These are phyloP conservation scores for Berberis vulgaris DNA, from an alignment of 164 flowering plant species.

Conservation along the genomic window DNA sequence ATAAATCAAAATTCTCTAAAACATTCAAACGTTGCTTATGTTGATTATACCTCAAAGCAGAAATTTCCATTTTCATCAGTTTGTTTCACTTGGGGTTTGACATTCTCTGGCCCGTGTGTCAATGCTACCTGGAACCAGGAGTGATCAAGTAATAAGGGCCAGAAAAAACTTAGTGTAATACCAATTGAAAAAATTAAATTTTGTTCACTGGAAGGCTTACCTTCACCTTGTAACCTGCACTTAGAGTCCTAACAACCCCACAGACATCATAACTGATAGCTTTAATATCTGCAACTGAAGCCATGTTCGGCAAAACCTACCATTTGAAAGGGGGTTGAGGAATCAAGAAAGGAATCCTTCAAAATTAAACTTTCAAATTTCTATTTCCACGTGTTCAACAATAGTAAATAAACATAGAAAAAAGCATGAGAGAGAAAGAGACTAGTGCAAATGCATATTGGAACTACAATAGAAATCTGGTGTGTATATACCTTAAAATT, in stretches of 20 bases:
- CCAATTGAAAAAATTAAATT: neutral
- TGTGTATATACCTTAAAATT: slow-evolving; percentile 58
- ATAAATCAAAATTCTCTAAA: neutral
- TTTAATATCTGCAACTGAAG: slow-evolving; percentile 69
- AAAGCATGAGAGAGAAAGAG: neutral
- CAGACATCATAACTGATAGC: slow-evolving; percentile 80
- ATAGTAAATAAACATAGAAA: too few species aligned
- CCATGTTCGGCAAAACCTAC: slow-evolving; percentile 96
- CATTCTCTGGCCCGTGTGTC: slow-evolving; percentile 91
- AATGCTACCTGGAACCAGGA: slow-evolving; percentile 58
- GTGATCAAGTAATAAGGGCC: neutral
- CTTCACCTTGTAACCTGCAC: slow-evolving; percentile 62
- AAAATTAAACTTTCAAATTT: neutral
- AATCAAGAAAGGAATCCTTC: neutral
- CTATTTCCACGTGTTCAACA: neutral
- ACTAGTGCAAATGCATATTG: neutral
- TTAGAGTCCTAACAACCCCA: slow-evolving; percentile 57
- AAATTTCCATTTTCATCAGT: slow-evolving; percentile 69
- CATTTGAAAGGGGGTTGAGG: neutral
- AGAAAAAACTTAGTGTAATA: neutral
- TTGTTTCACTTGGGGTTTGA: slow-evolving; percentile 71
- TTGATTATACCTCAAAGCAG: slow-evolving; percentile 80
- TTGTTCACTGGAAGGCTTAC: slow-evolving; percentile 23
- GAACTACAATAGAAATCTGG: neutral
- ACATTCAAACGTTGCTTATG: neutral